Percentiles rank a stretch among this genome's conserved stretches.
These are phyloP conservation scores for Massariosphaeria phaeospora DNA, from an alignment of 495 filamentous ascomycete species.

Conservation along the genomic window DNA sequence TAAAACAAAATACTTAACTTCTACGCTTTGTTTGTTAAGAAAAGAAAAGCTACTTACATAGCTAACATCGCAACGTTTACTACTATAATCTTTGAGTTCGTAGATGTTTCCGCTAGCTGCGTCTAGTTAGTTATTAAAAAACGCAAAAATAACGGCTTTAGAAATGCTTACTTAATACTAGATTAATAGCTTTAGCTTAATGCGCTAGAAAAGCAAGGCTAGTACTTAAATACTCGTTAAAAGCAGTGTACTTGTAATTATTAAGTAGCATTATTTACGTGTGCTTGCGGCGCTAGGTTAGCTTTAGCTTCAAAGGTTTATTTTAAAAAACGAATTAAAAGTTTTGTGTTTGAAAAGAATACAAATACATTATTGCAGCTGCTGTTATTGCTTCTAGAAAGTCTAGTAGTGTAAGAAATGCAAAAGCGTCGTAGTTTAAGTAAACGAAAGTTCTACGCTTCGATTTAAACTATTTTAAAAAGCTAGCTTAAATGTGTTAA, in stretches of 20 bases:
- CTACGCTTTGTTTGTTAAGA: neutral
- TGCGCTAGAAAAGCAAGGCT: too few relatives aligned
- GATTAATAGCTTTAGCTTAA: neutral
- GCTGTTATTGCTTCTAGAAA: neutral
- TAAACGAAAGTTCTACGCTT: neutral
- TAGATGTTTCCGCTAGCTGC: neutral
- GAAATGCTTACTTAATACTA: neutral
- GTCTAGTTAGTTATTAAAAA: neutral
- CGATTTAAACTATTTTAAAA: neutral
- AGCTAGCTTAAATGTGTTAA: neutral
- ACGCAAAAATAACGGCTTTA: neutral
- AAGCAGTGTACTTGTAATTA: neutral
- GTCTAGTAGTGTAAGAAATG: neutral
- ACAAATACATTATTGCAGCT: neutral
- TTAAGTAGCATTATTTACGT: too few relatives aligned
- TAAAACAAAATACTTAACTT: neutral
- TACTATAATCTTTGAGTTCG: neutral
- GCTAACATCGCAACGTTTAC: neutral
- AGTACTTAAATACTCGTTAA: neutral
- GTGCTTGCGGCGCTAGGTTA: neutral
- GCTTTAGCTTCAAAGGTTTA: neutral
- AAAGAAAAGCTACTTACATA: neutral
- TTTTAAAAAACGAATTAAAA: neutral
- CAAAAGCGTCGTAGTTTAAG: too few relatives aligned
- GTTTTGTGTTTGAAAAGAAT: neutral